Evolutionary conservation across 2,329 filamentous ascomycete genomes (phyloP), one percentile per base, ranked within the genome.

Genomic region (Colletotrichum sp.): DNA sequence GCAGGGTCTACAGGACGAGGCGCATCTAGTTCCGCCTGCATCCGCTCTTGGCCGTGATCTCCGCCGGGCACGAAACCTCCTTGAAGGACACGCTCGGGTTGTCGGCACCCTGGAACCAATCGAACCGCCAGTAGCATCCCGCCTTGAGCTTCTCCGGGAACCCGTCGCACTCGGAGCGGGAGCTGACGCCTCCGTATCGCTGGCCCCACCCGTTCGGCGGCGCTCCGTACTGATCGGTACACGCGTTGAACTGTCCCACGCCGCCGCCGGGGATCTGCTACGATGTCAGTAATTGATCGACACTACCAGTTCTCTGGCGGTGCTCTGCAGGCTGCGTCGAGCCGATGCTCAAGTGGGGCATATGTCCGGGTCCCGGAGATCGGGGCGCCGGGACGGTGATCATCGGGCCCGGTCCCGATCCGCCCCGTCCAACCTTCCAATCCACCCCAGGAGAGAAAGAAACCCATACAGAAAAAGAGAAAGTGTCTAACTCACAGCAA

Each of bases 71-170:
- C 76, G 87, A 85, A 15, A 93, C 90, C 82, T 90, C 86, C 82
- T 86, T 84, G 83, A 90, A 93, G 70, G 83, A 85, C 70, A 93
- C 88, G 32, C 79, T 79, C 8, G 91, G 90, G 83, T 92, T 92
- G 80, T 92, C 89, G 65, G 90, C 87, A 76, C 88, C 88, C 77
- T 86, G 80, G 83, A 93, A 92, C 91, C 91, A 93, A 84, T 92
- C 89, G 80, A 92, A 93, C 76, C 91, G 89, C 89, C 91, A 93
- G 81, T 88, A 85, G 84, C 91, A 93, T 10, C 91, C 91, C 12
- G 83, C 85, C 84, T 91, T 88, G 67, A 93, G 85, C 48, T 86
- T 84, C 48, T 80, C 83, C 1, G 91, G 91, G 83, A 91, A 89
- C 67, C 81, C 80, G 75, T 87, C 84, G 83, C 91, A 93, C 36